These are phyloP conservation scores for Biscogniauxia marginata DNA, from an alignment of 2,329 filamentous ascomycete genomes.

Conservation along the genomic window DNA sequence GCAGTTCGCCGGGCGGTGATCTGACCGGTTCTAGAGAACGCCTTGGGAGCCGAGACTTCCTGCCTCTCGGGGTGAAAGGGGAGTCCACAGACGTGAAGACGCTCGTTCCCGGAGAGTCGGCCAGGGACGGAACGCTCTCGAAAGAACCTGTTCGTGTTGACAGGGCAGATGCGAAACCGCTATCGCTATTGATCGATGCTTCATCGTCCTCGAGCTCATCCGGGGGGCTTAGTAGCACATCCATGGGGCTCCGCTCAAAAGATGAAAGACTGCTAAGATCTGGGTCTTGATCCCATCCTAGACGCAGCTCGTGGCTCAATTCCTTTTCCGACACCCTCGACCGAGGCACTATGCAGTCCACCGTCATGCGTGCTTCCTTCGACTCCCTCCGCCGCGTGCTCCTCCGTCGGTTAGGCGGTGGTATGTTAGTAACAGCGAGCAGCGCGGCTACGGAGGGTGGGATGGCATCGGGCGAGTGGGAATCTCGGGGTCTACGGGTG, in stretches of 20 bases:
- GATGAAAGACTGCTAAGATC: conserved; percentile 34
- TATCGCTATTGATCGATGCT: conserved; percentile 46
- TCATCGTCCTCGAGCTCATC: conserved; percentile 56
- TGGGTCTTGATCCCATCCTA: conserved; percentile 14
- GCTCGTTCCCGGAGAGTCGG: conserved; percentile 53
- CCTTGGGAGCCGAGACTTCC: conserved; percentile 42
- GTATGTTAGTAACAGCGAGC: conserved; percentile 62
- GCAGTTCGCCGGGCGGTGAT: conserved; percentile 50
- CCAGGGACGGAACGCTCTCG: conserved; percentile 61
- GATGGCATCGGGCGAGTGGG: conserved; percentile 53
- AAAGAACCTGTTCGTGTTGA: conserved; percentile 57
- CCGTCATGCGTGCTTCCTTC: conserved; percentile 43
- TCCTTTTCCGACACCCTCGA: conserved; percentile 59
- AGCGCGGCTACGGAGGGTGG: conserved; percentile 60
- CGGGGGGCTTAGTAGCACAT: conserved; percentile 58
- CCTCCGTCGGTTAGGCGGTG: conserved; percentile 42
- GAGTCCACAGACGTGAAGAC: conserved; percentile 48
- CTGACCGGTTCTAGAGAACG: conserved; percentile 55
- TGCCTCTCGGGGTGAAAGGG: conserved; percentile 44
- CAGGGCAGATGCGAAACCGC: conserved; percentile 49
- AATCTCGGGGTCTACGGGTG: conserved; percentile 37
- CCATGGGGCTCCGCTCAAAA: conserved; percentile 54
- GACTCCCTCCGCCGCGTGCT: conserved; percentile 30
- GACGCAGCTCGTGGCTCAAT: conserved; percentile 41
- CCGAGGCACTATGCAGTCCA: conserved; percentile 55